These are phyloP conservation scores for Aphanoascus verrucosus DNA, from an alignment of 2,329 filamentous ascomycete species.

Conservation along the genomic window DNA sequence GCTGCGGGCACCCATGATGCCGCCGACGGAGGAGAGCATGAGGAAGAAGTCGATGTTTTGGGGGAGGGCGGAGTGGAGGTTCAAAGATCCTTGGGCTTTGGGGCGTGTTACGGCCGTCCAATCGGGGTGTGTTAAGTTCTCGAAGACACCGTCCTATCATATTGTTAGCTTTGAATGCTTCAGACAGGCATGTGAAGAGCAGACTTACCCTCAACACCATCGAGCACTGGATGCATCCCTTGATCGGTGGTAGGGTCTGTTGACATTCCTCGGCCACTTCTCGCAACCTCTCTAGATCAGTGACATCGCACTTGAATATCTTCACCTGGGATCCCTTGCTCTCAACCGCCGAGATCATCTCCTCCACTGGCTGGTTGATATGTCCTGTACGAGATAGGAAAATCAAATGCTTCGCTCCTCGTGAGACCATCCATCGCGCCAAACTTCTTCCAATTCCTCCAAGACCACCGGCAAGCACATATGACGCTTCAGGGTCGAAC, in stretches of 20 bases:
- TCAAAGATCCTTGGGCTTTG: conserved; percentile 33
- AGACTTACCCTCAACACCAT: conserved; percentile 22
- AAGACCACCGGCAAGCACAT: conserved; percentile 18
- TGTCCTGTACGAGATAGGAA: conserved; percentile 23
- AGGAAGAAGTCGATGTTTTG: conserved; percentile 35
- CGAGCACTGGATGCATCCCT: conserved; percentile 25
- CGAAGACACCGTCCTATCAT: conserved; percentile 25
- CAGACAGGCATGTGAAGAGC: background rate
- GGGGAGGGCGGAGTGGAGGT: conserved; percentile 25
- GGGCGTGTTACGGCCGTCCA: conserved; percentile 30
- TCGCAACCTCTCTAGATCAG: conserved; percentile 12
- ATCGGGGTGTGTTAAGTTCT: conserved; percentile 33
- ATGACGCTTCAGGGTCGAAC: conserved; percentile 15
- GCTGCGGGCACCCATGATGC: conserved; percentile 37
- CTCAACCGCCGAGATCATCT: conserved; percentile 17
- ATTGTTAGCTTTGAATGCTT: background rate
- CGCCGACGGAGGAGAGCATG: conserved; percentile 34
- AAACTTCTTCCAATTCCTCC: conserved; percentile 21
- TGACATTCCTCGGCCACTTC: conserved; percentile 15
- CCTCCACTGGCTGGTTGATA: conserved; percentile 14
- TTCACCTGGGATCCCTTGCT: conserved; percentile 14
- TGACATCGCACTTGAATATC: conserved; percentile 21
- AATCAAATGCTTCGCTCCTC: conserved; percentile 23
- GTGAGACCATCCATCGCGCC: conserved; percentile 19
- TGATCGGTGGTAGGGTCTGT: conserved; percentile 21